These are phyloP conservation scores for Vararia minispora DNA, from an alignment of 768 basidiomycete species.

Conservation along the genomic window DNA sequence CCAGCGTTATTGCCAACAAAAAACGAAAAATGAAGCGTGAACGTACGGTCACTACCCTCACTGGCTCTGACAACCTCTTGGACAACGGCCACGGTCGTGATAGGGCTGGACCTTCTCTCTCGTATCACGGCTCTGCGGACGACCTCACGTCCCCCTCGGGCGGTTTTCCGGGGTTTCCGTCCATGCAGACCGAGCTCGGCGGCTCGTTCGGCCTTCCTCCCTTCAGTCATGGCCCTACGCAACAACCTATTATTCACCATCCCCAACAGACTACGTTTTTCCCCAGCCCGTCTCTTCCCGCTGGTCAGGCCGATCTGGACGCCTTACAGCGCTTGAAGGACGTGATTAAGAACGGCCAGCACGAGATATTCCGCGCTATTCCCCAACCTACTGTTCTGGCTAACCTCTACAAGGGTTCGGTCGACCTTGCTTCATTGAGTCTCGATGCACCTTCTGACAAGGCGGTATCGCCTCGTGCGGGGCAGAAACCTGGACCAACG, in stretches of 20 bases:
- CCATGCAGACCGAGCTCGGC: too few species aligned
- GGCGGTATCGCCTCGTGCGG: too few species aligned
- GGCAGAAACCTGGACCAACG: too few species aligned
- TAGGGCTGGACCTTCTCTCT: too few species aligned
- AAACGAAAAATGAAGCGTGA: constrained; percentile 53
- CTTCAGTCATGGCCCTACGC: background rate
- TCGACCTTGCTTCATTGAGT: too few species aligned
- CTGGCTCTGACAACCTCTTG: constrained; percentile 18
- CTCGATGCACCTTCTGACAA: too few species aligned
- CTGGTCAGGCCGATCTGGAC: constrained; percentile 59
- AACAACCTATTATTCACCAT: constrained; percentile 5
- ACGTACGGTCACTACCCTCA: constrained; percentile 59
- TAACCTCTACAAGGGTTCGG: constrained; percentile 50
- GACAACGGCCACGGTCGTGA: too few species aligned
- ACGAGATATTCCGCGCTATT: constrained; percentile 55
- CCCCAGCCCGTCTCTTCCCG: constrained; percentile 23
- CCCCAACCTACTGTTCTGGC: constrained; percentile 59
- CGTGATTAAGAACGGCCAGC: constrained; percentile 60
- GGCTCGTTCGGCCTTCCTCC: too few species aligned
- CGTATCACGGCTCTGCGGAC: too few species aligned
- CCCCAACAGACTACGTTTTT: constrained; percentile 6
- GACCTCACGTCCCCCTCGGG: too few species aligned
- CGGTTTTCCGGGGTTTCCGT: too few species aligned
- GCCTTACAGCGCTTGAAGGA: constrained; percentile 66
- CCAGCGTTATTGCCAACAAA: too few species aligned